Conservation (phyloP, 2,329 filamentous ascomycete species). For the Rhexocercosporidium sp. region DNA sequence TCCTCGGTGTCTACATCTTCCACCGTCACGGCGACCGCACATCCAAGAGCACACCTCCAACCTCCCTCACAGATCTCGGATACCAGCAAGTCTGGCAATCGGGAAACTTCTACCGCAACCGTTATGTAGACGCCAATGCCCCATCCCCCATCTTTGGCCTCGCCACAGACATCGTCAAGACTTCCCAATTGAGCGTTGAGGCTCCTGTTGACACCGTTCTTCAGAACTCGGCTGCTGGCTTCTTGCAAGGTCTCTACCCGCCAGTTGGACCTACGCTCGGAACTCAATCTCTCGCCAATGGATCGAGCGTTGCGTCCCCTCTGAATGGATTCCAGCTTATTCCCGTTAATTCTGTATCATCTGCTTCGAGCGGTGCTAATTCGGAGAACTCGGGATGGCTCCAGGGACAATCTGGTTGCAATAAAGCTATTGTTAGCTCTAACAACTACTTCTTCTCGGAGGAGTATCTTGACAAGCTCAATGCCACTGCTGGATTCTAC, state of each 20-base stretch:
- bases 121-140: slow-evolving; percentile 71
- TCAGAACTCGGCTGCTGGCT: slow-evolving; percentile 78
- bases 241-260: slow-evolving; percentile 87
- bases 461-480: slow-evolving; percentile 51
- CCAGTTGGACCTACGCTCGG: slow-evolving; percentile 63
- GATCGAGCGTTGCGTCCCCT: slow-evolving; percentile 67
- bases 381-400: slow-evolving; percentile 63
- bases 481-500: slow-evolving; percentile 65
- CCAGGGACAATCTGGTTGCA: slow-evolving; percentile 62
- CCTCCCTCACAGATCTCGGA: slow-evolving; percentile 78
- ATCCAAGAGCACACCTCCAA: slow-evolving; percentile 73
- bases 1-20: slow-evolving; percentile 83
- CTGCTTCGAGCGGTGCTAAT: slow-evolving; percentile 57
- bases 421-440: slow-evolving; percentile 58
- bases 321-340: slow-evolving; percentile 85
- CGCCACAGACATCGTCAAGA: slow-evolving; percentile 67
- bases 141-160: slow-evolving; percentile 67
- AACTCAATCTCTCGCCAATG: slow-evolving; percentile 72
- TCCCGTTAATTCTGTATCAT: slow-evolving; percentile 67
- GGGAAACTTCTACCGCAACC: slow-evolving; percentile 75
- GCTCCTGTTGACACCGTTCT: slow-evolving; percentile 79
- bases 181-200: slow-evolving; percentile 73
- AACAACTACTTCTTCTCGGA: slow-evolving; percentile 57
- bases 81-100: slow-evolving; percentile 76
- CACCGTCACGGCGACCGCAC: slow-evolving; percentile 90